Conservation (phyloP, 208 protist species). For the Phytomonas sp. region DNA sequence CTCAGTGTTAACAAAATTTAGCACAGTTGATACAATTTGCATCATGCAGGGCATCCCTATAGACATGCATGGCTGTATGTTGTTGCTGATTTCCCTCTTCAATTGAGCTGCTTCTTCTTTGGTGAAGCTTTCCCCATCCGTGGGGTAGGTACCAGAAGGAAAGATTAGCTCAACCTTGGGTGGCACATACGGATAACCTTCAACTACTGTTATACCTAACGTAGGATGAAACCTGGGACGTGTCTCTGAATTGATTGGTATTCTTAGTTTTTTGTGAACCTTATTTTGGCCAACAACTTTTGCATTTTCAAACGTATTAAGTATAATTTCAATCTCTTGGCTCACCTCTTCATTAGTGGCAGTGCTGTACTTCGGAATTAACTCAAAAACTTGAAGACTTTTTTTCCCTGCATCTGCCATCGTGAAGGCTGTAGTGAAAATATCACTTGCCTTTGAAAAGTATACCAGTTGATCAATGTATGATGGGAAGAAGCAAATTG, state of each 20-base stretch:
- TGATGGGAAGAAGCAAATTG: not conserved
- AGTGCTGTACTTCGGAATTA: conserved; percentile 47
- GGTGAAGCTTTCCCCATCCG: conserved; percentile 18
- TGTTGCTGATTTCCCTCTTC: conserved; percentile 34
- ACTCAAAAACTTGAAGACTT: conserved; percentile 10
- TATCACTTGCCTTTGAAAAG: not conserved
- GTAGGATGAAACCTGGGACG: conserved; percentile 27
- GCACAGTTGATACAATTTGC: conserved; percentile 58
- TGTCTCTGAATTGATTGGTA: conserved; percentile 33
- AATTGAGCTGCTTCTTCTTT: conserved; percentile 36
- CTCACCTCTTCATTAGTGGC: conserved; percentile 36
- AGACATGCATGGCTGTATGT: conserved; percentile 43
- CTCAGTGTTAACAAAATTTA: conserved; percentile 26
- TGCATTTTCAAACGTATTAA: conserved; percentile 53
- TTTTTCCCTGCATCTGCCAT: conserved; percentile 26
- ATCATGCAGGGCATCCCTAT: conserved; percentile 57
- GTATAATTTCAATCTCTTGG: conserved; percentile 64
- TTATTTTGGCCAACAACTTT: conserved; percentile 27
- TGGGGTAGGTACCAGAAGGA: conserved; percentile 20
- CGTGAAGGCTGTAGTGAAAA: not conserved
- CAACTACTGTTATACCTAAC: conserved; percentile 48
- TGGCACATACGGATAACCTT: conserved; percentile 61
- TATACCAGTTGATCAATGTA: not conserved
- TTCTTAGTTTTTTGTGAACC: conserved; percentile 32
- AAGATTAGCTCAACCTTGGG: conserved; percentile 40